Conservation (phyloP, 163 green algal species). For the Scenedesmus sp. region DNA sequence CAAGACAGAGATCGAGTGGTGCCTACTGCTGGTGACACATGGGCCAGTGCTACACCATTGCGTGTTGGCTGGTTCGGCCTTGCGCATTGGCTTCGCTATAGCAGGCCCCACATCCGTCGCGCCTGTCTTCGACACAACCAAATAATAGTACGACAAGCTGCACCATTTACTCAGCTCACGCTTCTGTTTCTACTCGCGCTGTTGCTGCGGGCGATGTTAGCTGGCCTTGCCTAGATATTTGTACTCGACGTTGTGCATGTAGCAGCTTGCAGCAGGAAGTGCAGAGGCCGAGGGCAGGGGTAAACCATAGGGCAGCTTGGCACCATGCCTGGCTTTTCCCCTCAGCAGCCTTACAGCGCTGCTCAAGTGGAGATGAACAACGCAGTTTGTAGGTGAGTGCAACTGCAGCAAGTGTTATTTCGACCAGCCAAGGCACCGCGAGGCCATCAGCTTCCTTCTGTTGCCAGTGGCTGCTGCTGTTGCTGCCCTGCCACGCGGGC, state of each 20-base stretch:
- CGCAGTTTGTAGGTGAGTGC: neutral
- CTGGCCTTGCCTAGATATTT: too few relatives aligned
- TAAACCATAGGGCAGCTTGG: neutral
- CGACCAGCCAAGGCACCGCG: conserved; percentile 3
- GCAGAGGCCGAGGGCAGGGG: neutral
- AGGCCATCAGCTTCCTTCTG: neutral
- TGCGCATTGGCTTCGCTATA: neutral
- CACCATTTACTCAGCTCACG: neutral
- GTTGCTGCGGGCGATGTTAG: neutral
- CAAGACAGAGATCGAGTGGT: neutral
- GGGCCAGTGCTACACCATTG: neutral
- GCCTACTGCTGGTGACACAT: neutral
- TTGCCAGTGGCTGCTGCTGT: neutral
- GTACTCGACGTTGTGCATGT: too few relatives aligned
- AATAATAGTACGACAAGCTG: neutral
- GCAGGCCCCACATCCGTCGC: neutral
- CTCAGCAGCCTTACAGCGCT: neutral
- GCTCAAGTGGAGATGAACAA: neutral
- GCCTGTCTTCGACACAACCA: neutral
- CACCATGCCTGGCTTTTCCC: neutral
- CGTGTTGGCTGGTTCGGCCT: too few relatives aligned
- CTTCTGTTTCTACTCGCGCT: neutral
- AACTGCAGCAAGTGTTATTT: neutral
- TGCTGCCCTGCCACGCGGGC: conserved; percentile 1
- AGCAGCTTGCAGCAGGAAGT: neutral